These are phyloP conservation scores for Hysterium pulicare DNA, from an alignment of 2,329 filamentous ascomycete genomes.

Conservation along the genomic window DNA sequence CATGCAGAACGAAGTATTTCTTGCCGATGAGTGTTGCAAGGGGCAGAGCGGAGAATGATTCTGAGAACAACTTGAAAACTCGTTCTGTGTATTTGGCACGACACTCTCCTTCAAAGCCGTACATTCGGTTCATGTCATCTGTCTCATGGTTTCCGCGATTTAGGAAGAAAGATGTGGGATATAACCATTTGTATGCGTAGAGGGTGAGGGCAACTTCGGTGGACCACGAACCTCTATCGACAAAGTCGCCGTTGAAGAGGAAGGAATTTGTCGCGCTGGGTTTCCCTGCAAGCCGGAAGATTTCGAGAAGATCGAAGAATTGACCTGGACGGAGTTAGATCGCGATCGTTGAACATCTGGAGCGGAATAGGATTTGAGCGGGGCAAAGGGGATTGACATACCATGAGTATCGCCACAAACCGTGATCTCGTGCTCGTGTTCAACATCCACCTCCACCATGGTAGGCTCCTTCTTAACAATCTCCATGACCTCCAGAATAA, in stretches of 20 bases:
- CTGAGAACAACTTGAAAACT: conserved; percentile 95
- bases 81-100: conserved; percentile 97
- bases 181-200: conserved; percentile 96
- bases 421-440: conserved; percentile 74
- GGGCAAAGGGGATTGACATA: conserved; percentile 39
- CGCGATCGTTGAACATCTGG: neutral
- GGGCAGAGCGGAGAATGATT: conserved; percentile 92
- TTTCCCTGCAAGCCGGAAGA: conserved; percentile 86
- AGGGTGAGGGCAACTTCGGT: conserved; percentile 92
- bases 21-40: conserved; percentile 86
- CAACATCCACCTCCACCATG: conserved; percentile 90
- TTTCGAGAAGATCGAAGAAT: conserved; percentile 95
- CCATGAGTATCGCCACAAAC: conserved; percentile 98
- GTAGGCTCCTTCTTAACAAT: conserved; percentile 90
- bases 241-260: conserved; percentile 98
- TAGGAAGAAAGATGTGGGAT: conserved; percentile 83
- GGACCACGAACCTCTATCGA: conserved; percentile 96
- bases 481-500: conserved; percentile 83
- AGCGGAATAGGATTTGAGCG: neutral
- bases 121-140: conserved; percentile 98
- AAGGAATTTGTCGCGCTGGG: conserved; percentile 87
- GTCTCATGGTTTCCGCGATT: conserved; percentile 99
- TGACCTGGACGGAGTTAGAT: conserved; percentile 60
- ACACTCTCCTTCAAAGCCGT: conserved; percentile 98
- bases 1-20: conserved; percentile 90